phyloP scores from a whole-genome alignment of 768 basidiomycete species.

The Russula olivacea region DNA sequence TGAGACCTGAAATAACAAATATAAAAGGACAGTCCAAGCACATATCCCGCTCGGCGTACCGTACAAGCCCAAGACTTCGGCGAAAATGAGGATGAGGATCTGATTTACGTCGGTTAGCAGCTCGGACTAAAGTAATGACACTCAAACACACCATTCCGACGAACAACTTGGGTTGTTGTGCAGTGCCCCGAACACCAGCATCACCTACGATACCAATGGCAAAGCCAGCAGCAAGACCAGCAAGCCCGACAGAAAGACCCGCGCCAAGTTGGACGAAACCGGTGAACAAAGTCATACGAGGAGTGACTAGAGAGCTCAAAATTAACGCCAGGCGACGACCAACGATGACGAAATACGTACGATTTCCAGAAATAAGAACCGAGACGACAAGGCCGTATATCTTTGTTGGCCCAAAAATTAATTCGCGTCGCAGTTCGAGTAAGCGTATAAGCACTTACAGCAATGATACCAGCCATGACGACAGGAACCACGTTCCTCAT shows the following conservation, averaged over 20 bases:
- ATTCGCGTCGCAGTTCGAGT: constrained; percentile 15
- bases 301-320: constrained; percentile 11
- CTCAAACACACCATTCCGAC: constrained; percentile 75
- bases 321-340: neutral
- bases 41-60: constrained; percentile 35
- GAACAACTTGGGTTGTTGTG: constrained; percentile 91
- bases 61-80: constrained; percentile 89
- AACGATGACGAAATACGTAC: constrained; percentile 52
- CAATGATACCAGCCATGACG: constrained; percentile 99
- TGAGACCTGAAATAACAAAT: constrained; percentile 33
- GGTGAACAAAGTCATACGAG: constrained; percentile 58
- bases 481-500: constrained; percentile 80
- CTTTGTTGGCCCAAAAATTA: constrained; percentile 45
- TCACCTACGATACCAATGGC: constrained; percentile 99
- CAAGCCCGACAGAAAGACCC: constrained; percentile 86
- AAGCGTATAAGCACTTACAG: constrained; percentile 95
- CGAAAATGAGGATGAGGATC: constrained; percentile 91
- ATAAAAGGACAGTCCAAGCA: neutral
- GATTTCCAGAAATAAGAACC: constrained; percentile 79
- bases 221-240: constrained; percentile 95
- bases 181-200: constrained; percentile 95
- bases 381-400: constrained; percentile 99
- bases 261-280: constrained; percentile 94
- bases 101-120: neutral
- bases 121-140: neutral